phyloP scores from a whole-genome alignment of 108 stramenopile species.

The Halocafeteria seosinensis region DNA sequence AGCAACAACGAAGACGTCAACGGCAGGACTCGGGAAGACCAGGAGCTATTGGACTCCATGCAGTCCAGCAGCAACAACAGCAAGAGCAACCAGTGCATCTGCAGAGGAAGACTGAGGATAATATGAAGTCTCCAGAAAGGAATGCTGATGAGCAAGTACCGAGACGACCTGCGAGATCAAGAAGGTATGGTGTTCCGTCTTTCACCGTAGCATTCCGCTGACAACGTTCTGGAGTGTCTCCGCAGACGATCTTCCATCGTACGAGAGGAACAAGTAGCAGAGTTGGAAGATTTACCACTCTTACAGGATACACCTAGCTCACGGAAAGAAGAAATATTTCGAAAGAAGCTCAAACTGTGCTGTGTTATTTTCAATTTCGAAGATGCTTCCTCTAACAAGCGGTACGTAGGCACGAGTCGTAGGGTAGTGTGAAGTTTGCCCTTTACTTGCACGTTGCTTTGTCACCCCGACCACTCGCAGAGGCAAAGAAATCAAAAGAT shows the following conservation, averaged over 20 bases:
- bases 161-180: too few relatives aligned
- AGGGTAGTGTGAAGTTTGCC: background rate
- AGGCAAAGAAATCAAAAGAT: slow-evolving; percentile 76
- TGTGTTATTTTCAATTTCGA: slow-evolving; percentile 62
- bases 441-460: slow-evolving; percentile 1
- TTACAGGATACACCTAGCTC: background rate
- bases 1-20: too few relatives aligned
- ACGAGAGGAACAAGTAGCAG: background rate
- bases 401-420: slow-evolving; percentile 30
- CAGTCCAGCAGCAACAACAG: too few relatives aligned
- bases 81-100: too few relatives aligned
- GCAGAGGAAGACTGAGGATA: too few relatives aligned
- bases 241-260: background rate
- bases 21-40: too few relatives aligned
- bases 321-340: slow-evolving; percentile 46
- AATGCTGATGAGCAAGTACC: too few relatives aligned
- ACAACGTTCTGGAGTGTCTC: too few relatives aligned
- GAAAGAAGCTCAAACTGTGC: slow-evolving; percentile 61
- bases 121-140: too few relatives aligned
- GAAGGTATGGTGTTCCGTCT: too few relatives aligned
- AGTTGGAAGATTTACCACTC: background rate
- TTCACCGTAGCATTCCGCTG: too few relatives aligned
- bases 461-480: background rate
- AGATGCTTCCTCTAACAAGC: slow-evolving; percentile 59
- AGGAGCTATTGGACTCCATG: too few relatives aligned